Evolutionary conservation across 2,329 filamentous ascomycete genomes (phyloP), one percentile per base, ranked within the genome.

Genomic region (Fusarium concolor): DNA sequence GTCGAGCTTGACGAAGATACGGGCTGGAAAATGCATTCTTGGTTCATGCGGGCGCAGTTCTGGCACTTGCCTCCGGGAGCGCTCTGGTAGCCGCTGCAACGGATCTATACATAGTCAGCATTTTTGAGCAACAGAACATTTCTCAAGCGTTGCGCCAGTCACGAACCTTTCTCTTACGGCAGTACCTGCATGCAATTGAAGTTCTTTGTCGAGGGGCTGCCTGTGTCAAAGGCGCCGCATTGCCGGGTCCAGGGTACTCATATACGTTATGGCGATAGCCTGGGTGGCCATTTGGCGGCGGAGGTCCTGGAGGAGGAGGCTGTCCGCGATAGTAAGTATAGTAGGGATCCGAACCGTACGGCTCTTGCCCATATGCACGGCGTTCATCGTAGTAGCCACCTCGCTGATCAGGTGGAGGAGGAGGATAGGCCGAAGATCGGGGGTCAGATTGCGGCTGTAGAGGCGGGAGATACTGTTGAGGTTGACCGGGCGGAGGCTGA

Each of bases 11-110:
- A 84, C 0, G 83, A 85, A 6, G 84, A 87, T 2, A 88, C 86
- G 0, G 86, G 86, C 71, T 88, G 86, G 61, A 89, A 88, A 15
- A 88, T 82, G 62, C 86, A 89, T 63, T 89, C 86, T 68, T 88
- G 87, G 47, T 86, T 86, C 78, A 88, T 87, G 65, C 87, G 86
- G 38, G 86, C 85, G 70, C 86, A 89, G 69, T 88, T 89, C 55
- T 86, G 83, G 68, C 86, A 89, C 67, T 88, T 87, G 12, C 86
- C 86, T 20, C 86, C 86, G 0, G 84, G 84, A 0, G 85, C 86
- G 64, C 85, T 87, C 60, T 86, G 83, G 65, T 88, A 88, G 28
- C 86, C 86, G 63, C 86, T 88, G 78, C 86, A 89, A 37, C 86
- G 85, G 66, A 89, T 89, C 86, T 88, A 60, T 18, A 39, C 3